Conservation (phyloP, 2,329 filamentous ascomycete genomes). For the Helotiales sp. region DNA sequence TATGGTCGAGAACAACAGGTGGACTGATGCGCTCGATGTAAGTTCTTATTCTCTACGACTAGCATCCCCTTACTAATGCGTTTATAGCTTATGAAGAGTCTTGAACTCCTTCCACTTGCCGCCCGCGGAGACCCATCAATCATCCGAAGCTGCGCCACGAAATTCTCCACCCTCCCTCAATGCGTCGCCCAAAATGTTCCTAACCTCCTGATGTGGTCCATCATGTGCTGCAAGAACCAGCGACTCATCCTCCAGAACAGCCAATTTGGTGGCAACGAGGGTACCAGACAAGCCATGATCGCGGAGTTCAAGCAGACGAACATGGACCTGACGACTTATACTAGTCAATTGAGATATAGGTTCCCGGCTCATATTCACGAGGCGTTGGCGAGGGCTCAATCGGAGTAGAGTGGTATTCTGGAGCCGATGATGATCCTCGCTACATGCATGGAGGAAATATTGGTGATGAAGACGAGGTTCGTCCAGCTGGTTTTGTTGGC, state of each 20-base stretch:
- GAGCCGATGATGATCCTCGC: not conserved
- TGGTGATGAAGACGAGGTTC: not conserved
- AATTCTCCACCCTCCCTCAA: conserved; percentile 78
- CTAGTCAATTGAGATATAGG: conserved; percentile 88
- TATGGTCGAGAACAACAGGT: conserved; percentile 61
- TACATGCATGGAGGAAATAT: not conserved
- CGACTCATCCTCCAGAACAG: conserved; percentile 71
- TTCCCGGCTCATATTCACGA: conserved; percentile 88
- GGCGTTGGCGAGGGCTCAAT: conserved; percentile 74
- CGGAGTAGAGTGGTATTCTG: conserved; percentile 28
- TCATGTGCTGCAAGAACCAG: conserved; percentile 82
- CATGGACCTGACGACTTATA: conserved; percentile 91
- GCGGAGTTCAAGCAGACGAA: conserved; percentile 79
- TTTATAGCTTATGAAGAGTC: conserved; percentile 68
- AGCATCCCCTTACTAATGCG: conserved; percentile 33
- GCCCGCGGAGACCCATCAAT: conserved; percentile 75
- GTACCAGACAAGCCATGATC: conserved; percentile 66
- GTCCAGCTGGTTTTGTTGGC: not conserved
- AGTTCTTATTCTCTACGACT: conserved; percentile 45
- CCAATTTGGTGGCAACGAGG: conserved; percentile 76
- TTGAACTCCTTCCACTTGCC: conserved; percentile 81
- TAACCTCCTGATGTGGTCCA: conserved; percentile 91
- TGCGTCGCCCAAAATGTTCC: conserved; percentile 89
- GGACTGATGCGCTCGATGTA: conserved; percentile 68
- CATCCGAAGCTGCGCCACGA: conserved; percentile 80